A percentile compares a stretch with the other conserved stretches of the same genome.
phyloP scores from a whole-genome alignment of 495 filamentous ascomycete species.

The Neurospora cerealis region DNA sequence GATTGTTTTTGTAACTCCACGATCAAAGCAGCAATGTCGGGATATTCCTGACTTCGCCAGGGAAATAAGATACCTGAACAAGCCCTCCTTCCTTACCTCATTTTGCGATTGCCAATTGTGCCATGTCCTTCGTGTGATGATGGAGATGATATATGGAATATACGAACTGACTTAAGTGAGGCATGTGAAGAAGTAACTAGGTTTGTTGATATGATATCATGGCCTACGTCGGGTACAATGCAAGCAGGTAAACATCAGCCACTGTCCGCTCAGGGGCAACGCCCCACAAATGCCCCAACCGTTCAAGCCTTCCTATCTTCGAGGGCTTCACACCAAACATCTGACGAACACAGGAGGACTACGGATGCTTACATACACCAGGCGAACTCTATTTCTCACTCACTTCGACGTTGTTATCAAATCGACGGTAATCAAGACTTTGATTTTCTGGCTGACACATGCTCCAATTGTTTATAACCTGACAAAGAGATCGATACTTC shows the following conservation, averaged over 20 bases:
- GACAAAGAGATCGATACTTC: background rate
- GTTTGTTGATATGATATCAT: background rate
- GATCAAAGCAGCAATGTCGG: conserved; percentile 15
- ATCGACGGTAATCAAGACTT: background rate
- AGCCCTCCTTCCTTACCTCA: background rate
- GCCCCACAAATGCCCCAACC: background rate
- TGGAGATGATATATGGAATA: background rate
- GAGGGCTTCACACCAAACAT: background rate
- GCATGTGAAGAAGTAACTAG: background rate
- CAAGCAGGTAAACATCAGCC: background rate
- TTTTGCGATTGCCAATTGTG: background rate
- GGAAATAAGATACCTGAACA: conserved; percentile 9
- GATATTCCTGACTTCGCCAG: conserved; percentile 15
- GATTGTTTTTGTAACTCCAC: conserved; percentile 17
- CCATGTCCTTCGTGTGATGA: background rate
- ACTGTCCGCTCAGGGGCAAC: background rate
- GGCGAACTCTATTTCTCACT: background rate
- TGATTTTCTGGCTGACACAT: background rate
- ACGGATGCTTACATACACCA: background rate
- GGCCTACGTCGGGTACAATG: background rate
- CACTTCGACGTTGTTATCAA: background rate
- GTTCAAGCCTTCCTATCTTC: background rate
- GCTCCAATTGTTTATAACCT: background rate
- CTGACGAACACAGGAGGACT: background rate
- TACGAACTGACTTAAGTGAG: background rate